phyloP scores from a whole-genome alignment of 164 flowering plant genomes.

The Vitis cinerea region DNA sequence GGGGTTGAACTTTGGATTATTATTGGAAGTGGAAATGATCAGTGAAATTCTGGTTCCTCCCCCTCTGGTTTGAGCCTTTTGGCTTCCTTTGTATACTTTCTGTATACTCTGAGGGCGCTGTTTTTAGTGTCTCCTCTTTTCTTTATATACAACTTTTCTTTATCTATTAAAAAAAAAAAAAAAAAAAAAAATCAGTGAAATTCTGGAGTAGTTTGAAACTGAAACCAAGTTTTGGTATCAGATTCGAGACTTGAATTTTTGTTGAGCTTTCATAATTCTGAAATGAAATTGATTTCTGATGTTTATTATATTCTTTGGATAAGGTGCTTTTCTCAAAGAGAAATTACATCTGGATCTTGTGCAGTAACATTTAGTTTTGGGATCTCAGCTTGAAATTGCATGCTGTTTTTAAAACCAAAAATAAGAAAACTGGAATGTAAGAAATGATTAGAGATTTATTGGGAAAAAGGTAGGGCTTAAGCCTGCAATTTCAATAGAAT shows the following conservation, averaged over 20 bases:
- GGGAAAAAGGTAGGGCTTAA: not conserved
- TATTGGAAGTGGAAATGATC: not conserved
- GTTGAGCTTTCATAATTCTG: not conserved
- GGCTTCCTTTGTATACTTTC: no score
- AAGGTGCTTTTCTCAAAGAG: not conserved
- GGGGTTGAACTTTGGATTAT: not conserved
- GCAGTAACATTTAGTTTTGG: not conserved
- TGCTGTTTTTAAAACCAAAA: not conserved
- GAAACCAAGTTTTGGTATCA: not conserved
- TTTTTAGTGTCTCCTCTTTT: no score
- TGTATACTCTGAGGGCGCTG: no score
- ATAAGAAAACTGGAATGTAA: no score
- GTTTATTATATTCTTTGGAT: not conserved
- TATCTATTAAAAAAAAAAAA: not conserved
- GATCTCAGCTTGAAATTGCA: not conserved
- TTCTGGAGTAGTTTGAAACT: not conserved
- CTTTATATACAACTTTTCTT: no score
- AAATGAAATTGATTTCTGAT: not conserved
- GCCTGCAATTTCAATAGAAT: not conserved
- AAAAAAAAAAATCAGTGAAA: no score
- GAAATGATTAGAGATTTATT: no score
- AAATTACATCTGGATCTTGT: not conserved
- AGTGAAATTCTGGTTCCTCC: not conserved
- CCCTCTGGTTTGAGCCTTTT: no score
- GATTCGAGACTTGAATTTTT: not conserved